phyloP scores from a whole-genome alignment of 2,329 filamentous ascomycete genomes.

The Aspergillus amoenus region DNA sequence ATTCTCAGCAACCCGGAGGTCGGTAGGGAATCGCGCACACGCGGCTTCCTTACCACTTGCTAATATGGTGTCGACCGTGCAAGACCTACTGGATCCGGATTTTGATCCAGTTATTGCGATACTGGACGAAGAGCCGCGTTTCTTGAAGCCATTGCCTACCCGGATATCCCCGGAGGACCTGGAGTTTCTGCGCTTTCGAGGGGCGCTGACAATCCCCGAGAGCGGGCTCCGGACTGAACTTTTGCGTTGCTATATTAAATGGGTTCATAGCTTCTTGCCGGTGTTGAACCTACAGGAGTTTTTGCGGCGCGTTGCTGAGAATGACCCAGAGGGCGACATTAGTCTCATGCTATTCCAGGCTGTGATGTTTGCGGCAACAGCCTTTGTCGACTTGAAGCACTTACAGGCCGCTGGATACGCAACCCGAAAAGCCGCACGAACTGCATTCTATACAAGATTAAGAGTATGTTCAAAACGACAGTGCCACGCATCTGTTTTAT shows the following conservation, averaged over 20 bases:
- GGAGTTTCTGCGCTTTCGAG: slow-evolving; percentile 74
- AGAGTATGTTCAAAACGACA: slow-evolving; percentile 54
- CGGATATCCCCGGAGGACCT: slow-evolving; percentile 76
- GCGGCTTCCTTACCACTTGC: slow-evolving; percentile 32
- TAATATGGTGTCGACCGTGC: slow-evolving; percentile 40
- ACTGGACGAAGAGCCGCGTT: slow-evolving; percentile 51
- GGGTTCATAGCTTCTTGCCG: slow-evolving; percentile 88
- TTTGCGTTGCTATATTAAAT: slow-evolving; percentile 76
- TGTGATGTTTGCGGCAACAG: slow-evolving; percentile 87
- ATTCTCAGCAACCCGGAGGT: slow-evolving; percentile 26
- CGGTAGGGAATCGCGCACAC: slow-evolving; percentile 30
- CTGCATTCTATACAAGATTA: slow-evolving; percentile 79
- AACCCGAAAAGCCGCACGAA: slow-evolving; percentile 74
- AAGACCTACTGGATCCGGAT: slow-evolving; percentile 39
- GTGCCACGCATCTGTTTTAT: slow-evolving; percentile 33
- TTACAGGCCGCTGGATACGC: slow-evolving; percentile 72
- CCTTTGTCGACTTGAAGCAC: slow-evolving; percentile 75
- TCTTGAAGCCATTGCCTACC: slow-evolving; percentile 72
- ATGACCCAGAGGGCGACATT: slow-evolving; percentile 67
- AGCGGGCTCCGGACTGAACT: slow-evolving; percentile 70
- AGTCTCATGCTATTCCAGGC: slow-evolving; percentile 86
- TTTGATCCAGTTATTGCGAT: slow-evolving; percentile 40
- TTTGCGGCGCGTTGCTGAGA: slow-evolving; percentile 54
- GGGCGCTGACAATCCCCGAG: slow-evolving; percentile 71
- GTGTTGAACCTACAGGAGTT: slow-evolving; percentile 66